Percentiles rank a stretch among this genome's conserved stretches.
These are phyloP conservation scores for Lobulomyces angularis DNA, from an alignment of 192 early-diverging fungal genomes.

Conservation along the genomic window DNA sequence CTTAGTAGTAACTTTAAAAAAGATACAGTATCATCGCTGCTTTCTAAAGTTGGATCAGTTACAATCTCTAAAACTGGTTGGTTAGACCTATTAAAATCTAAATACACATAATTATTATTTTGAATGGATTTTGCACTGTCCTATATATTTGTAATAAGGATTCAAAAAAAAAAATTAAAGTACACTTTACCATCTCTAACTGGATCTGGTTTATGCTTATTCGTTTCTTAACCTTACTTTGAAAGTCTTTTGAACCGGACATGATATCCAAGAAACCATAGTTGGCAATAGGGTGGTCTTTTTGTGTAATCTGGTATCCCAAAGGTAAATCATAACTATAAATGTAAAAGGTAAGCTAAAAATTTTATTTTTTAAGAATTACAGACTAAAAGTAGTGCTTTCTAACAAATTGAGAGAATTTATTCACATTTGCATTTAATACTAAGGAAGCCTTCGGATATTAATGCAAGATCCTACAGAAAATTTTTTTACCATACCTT, in stretches of 20 bases:
- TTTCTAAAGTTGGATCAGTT: conserved; percentile 67
- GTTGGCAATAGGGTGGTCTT: conserved; percentile 62
- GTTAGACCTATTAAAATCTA: conserved; percentile 82
- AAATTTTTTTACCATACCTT: background rate
- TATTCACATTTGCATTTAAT: conserved; percentile 50
- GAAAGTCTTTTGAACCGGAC: no score
- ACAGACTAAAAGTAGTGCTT: conserved; percentile 95
- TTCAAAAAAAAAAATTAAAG: background rate
- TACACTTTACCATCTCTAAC: conserved; percentile 53
- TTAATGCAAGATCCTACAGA: background rate
- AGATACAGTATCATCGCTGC: conserved; percentile 48
- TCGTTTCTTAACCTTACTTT: conserved; percentile 31
- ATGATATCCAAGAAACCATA: conserved; percentile 53
- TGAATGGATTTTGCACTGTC: conserved; percentile 59
- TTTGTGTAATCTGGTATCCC: conserved; percentile 93
- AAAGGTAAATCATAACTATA: conserved; percentile 85
- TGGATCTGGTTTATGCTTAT: conserved; percentile 76
- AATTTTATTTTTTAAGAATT: no score
- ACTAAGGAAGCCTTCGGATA: conserved; percentile 52
- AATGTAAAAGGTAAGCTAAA: no score
- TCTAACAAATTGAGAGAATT: conserved; percentile 66
- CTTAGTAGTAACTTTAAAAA: conserved; percentile 68
- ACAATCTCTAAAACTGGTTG: conserved; percentile 85
- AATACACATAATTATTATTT: conserved; percentile 34
- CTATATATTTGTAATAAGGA: conserved; percentile 1